Conservation (phyloP, 1,139 yeast species). For the Suhomyces atakaporum region DNA sequence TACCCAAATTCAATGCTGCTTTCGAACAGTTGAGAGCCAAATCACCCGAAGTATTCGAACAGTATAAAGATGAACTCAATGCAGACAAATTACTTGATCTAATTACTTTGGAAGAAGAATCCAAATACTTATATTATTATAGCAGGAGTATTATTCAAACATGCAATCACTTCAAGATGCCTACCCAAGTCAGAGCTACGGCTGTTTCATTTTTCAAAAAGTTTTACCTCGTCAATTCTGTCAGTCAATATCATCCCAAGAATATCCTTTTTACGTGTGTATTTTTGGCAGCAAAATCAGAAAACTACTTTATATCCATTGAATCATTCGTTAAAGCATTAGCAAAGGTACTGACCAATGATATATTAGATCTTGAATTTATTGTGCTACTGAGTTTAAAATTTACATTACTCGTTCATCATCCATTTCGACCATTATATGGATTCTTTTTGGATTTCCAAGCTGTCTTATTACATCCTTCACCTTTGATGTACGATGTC, state of each 20-base stretch:
- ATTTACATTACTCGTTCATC: conserved; percentile 84
- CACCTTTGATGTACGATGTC: conserved; percentile 39
- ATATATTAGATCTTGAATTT: conserved; percentile 78
- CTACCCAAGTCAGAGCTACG: conserved; percentile 65
- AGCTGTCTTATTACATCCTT: conserved; percentile 50
- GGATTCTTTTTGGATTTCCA: conserved; percentile 92
- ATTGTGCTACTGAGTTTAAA: conserved; percentile 68
- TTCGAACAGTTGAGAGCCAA: conserved; percentile 31
- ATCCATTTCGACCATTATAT: conserved; percentile 82
- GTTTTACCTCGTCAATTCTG: conserved; percentile 77
- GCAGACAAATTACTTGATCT: conserved; percentile 40
- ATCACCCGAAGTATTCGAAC: conserved; percentile 30
- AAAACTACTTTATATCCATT: conserved; percentile 84
- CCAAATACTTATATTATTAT: conserved; percentile 64
- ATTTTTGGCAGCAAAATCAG: conserved; percentile 89
- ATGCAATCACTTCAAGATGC: conserved; percentile 48
- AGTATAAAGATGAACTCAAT: conserved; percentile 37
- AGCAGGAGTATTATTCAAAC: conserved; percentile 67
- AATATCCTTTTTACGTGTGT: conserved; percentile 80
- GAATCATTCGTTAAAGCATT: conserved; percentile 75
- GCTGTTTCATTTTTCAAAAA: conserved; percentile 81
- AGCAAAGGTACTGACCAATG: conserved; percentile 63
- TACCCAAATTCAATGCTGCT: conserved; percentile 33
- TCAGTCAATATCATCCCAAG: conserved; percentile 87
- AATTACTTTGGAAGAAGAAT: conserved; percentile 69